phyloP scores from a whole-genome alignment of 2,329 filamentous ascomycete species.

The Fusarium sublunatum region DNA sequence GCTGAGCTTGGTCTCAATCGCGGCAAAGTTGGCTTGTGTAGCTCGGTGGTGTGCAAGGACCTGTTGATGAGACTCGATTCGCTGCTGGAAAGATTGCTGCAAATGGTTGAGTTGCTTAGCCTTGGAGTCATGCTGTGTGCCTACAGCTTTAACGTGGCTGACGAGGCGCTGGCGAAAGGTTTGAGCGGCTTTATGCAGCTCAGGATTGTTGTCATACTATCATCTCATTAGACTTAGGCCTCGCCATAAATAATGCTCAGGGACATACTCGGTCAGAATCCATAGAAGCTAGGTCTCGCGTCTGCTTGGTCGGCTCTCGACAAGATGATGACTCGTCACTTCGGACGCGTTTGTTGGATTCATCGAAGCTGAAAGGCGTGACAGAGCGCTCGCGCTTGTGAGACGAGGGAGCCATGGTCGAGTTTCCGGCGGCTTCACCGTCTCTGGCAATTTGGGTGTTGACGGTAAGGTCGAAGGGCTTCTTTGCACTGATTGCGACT shows the following conservation, averaged over 20 bases:
- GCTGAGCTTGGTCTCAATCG: background rate
- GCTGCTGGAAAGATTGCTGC: background rate
- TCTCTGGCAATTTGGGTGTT: background rate
- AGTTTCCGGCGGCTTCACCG: background rate
- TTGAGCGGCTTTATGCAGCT: background rate
- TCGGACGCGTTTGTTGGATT: slow-evolving; percentile 4
- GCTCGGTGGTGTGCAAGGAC: background rate
- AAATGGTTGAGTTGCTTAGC: background rate
- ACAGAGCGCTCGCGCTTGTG: slow-evolving; percentile 8
- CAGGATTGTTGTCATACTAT: background rate
- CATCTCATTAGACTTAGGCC: background rate
- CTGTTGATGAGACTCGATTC: slow-evolving; percentile 1
- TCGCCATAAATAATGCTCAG: too few relatives aligned
- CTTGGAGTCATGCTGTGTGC: background rate
- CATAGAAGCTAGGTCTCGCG: background rate
- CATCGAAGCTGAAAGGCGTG: background rate
- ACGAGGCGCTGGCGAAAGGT: background rate
- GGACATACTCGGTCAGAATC: background rate
- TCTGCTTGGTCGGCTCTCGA: background rate
- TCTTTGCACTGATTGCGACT: background rate
- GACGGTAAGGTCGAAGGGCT: background rate
- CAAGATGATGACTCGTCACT: background rate
- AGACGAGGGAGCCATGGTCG: too few relatives aligned
- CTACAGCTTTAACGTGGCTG: background rate
- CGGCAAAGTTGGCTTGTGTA: background rate